phyloP scores from a whole-genome alignment of 139 green algal species.

The Dunaliella primolecta region DNA sequence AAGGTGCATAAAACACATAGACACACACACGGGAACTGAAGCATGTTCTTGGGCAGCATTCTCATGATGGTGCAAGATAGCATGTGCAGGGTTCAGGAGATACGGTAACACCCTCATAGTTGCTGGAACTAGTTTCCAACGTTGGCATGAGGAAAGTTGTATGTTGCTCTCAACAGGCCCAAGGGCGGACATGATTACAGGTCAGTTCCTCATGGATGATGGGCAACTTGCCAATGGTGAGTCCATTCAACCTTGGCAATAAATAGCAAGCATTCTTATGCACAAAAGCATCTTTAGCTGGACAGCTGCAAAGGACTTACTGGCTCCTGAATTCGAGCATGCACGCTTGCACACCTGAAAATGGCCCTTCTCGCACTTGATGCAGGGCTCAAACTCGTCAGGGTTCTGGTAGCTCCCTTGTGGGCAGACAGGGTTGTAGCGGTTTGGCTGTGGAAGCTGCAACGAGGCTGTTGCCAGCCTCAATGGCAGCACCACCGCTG shows the following conservation, averaged over 20 bases:
- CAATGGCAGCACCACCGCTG: constrained; percentile 28
- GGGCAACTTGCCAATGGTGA: constrained; percentile 14
- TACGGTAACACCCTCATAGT: too few relatives aligned
- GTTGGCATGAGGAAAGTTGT: neutral
- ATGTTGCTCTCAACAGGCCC: neutral
- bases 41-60: too few relatives aligned
- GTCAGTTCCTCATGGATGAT: constrained; percentile 16
- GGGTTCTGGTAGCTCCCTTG: constrained; percentile 20
- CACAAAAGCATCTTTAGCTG: neutral
- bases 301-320: neutral
- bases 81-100: neutral
- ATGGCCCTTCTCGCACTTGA: constrained; percentile 15
- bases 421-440: constrained; percentile 25
- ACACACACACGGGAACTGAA: too few relatives aligned
- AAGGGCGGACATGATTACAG: neutral
- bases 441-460: constrained; percentile 27
- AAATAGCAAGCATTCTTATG: neutral
- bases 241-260: constrained; percentile 19
- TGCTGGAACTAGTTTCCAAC: constrained; percentile 9
- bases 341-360: constrained; percentile 13
- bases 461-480: neutral
- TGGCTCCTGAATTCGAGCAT: neutral
- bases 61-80: neutral
- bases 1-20: too few relatives aligned
- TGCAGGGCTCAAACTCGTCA: constrained; percentile 25